Conservation (phyloP, 495 filamentous ascomycete species). For the Aspergillus homomorphus region DNA sequence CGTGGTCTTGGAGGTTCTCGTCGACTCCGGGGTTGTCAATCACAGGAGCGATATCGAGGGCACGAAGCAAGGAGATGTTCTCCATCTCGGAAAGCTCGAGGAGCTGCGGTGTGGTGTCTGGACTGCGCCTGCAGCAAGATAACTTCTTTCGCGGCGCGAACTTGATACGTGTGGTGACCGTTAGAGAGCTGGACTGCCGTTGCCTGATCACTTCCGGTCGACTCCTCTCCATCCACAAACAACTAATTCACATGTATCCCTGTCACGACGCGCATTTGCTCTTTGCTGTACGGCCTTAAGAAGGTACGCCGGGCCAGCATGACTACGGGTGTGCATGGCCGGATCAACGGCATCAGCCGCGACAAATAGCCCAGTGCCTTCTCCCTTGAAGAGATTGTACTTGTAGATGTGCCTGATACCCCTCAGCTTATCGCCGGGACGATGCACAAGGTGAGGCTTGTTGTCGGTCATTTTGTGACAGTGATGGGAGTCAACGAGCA, state of each 20-base stretch:
- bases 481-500: no score
- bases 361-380: no score
- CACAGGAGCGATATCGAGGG: constrained; percentile 9
- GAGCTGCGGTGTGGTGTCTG: constrained; percentile 57
- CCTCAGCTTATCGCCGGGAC: background rate
- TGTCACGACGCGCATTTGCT: background rate
- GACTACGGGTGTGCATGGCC: constrained; percentile 21
- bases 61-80: constrained; percentile 12
- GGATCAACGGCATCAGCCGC: no score
- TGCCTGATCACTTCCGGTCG: constrained; percentile 17
- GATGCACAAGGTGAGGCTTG: background rate
- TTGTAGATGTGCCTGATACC: background rate
- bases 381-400: no score
- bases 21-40: background rate
- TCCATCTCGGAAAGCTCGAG: constrained; percentile 65
- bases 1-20: constrained; percentile 23
- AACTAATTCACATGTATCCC: background rate
- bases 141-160: constrained; percentile 53
- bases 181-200: constrained; percentile 32
- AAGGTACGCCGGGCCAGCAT: constrained; percentile 34
- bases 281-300: constrained; percentile 2
- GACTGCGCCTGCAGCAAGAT: constrained; percentile 56
- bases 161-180: constrained; percentile 16
- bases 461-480: no score
- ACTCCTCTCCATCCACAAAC: background rate